Conservation (phyloP, 2,329 filamentous ascomycete species). For the Penicillium sp. region DNA sequence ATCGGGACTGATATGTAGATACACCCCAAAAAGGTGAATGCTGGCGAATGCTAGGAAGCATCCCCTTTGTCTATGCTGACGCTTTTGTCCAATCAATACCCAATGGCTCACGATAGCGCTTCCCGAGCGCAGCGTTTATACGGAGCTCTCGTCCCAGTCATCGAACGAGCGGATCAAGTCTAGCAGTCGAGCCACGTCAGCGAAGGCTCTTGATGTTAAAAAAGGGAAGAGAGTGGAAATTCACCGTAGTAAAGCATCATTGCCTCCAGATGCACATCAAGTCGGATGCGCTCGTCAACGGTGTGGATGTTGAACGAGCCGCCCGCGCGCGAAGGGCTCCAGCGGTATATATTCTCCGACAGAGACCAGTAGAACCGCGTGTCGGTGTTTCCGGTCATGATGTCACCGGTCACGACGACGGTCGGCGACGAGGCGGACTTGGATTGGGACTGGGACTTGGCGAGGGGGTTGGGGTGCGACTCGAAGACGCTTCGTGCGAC, state of each 20-base stretch:
- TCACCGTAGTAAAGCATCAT: constrained; percentile 46
- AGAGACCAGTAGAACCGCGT: constrained; percentile 54
- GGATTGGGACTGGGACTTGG: too few species aligned
- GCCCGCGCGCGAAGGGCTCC: constrained; percentile 48
- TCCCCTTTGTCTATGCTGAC: too few species aligned
- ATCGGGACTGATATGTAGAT: too few species aligned
- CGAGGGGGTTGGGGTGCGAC: constrained; percentile 26
- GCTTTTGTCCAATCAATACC: too few species aligned
- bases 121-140: too few species aligned
- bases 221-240: constrained; percentile 3
- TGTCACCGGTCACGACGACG: constrained; percentile 44
- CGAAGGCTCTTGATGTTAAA: background rate
- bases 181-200: constrained; percentile 4
- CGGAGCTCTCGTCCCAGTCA: constrained; percentile 21
- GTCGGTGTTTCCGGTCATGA: constrained; percentile 56
- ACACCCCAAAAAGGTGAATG: too few species aligned
- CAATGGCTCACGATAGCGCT: too few species aligned
- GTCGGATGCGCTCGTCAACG: constrained; percentile 49
- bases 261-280: constrained; percentile 44
- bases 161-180: constrained; percentile 36
- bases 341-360: constrained; percentile 54
- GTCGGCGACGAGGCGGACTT: constrained; percentile 21
- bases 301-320: constrained; percentile 50
- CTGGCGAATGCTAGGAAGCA: too few species aligned
- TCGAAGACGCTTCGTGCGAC: constrained; percentile 44